These are phyloP conservation scores for Salix dunnii DNA, from an alignment of 345 rosid genomes.

Conservation along the genomic window DNA sequence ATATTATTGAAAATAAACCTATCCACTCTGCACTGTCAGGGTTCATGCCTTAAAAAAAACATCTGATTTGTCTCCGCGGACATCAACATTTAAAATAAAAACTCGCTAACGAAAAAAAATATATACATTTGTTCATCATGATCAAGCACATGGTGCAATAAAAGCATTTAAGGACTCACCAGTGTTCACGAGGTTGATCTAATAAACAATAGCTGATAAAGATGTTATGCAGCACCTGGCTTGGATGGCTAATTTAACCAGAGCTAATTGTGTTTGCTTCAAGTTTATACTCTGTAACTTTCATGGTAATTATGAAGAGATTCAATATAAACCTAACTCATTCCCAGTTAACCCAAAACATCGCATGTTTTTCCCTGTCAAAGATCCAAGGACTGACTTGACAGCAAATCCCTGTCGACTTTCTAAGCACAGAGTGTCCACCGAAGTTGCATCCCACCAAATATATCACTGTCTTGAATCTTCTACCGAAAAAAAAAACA, in stretches of 20 bases:
- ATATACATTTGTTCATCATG: background rate
- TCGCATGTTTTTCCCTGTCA: background rate
- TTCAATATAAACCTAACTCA: slow-evolving; percentile 6
- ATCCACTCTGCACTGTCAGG: background rate
- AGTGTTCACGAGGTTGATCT: background rate
- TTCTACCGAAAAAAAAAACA: background rate
- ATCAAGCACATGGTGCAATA: background rate
- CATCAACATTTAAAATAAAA: background rate
- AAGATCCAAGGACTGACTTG: slow-evolving; percentile 1
- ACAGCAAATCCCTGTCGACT: slow-evolving; percentile 4
- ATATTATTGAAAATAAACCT: background rate
- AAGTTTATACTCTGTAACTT: background rate
- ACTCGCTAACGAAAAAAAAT: background rate
- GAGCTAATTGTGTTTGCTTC: background rate
- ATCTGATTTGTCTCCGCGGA: background rate
- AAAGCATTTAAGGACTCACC: background rate
- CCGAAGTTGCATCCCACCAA: background rate
- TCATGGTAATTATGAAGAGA: background rate
- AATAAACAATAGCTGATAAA: background rate
- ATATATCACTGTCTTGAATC: background rate
- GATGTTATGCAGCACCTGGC: background rate
- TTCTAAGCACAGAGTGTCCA: background rate
- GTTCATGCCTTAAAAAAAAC: background rate
- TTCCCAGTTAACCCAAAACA: background rate
- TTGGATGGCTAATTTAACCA: no score